Percentiles rank a stretch among this genome's conserved stretches.
Evolutionary conservation across 2,329 filamentous ascomycete species (phyloP).

Genomic region (Pezicula radicicola): DNA sequence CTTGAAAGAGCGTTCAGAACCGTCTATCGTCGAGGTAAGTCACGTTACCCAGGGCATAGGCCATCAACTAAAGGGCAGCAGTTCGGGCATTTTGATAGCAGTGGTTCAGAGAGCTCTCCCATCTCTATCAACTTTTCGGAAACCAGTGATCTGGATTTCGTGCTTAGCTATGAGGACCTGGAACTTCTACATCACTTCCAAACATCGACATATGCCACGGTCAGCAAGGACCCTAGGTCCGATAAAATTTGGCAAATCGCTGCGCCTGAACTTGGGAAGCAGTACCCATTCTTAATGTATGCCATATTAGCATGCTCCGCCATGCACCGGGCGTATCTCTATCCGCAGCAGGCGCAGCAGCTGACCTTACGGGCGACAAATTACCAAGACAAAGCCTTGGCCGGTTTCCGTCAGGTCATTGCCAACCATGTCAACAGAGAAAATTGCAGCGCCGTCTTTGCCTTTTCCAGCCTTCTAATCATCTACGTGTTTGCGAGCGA

Average conservation of each 20-base stretch:
- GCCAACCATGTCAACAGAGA: constrained; percentile 8
- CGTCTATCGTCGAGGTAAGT: no score
- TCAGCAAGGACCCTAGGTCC: constrained; percentile 10
- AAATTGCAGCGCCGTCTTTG: constrained; percentile 11
- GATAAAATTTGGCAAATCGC: constrained; percentile 28
- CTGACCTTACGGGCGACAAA: constrained; percentile 3
- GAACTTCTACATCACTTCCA: constrained; percentile 20
- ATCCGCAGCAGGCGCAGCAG: constrained; percentile 3
- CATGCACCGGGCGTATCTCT: constrained; percentile 14
- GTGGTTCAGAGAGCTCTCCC: no score
- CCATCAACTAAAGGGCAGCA: neutral
- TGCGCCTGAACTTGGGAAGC: constrained; percentile 31
- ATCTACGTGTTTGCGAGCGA: constrained; percentile 15
- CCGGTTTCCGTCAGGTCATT: constrained; percentile 8
- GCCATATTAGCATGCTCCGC: constrained; percentile 37
- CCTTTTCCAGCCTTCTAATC: constrained; percentile 10
- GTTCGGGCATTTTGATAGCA: neutral
- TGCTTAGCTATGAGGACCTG: constrained; percentile 7
- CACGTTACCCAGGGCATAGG: neutral
- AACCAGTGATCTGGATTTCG: neutral
- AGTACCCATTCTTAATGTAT: constrained; percentile 35
- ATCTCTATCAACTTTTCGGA: neutral
- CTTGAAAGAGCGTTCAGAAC: neutral
- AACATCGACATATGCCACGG: constrained; percentile 15
- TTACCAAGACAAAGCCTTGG: constrained; percentile 11